A percentile compares a stretch with the other conserved stretches of the same genome.
These are phyloP conservation scores for Cymodocea nodosa DNA, from an alignment of 116 monocot species.

Conservation along the genomic window DNA sequence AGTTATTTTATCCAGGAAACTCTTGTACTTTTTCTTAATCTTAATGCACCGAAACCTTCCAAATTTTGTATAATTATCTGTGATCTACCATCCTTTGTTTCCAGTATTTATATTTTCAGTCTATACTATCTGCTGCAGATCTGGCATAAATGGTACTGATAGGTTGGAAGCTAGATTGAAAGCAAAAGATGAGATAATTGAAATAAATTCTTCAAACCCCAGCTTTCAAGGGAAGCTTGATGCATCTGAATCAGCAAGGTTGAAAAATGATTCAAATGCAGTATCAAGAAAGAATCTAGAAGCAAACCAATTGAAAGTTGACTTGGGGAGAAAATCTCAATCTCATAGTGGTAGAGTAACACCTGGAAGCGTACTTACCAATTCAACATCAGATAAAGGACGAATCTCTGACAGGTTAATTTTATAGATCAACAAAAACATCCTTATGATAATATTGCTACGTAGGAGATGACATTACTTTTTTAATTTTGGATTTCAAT, in stretches of 20 bases:
- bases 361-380: constrained; percentile 18
- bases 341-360: constrained; percentile 43
- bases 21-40: too few species aligned
- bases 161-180: constrained; percentile 9
- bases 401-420: constrained; percentile 46
- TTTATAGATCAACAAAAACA: background rate
- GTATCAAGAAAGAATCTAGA: constrained; percentile 31
- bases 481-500: too few species aligned
- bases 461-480: too few species aligned
- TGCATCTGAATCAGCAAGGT: constrained; percentile 11
- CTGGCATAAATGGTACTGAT: constrained; percentile 9
- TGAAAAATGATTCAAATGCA: constrained; percentile 36
- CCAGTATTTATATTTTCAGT: too few species aligned
- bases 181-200: constrained; percentile 22
- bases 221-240: constrained; percentile 24
- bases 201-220: constrained; percentile 16
- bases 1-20: too few species aligned
- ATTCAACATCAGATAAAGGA: constrained; percentile 35
- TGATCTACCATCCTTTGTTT: too few species aligned
- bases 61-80: too few species aligned
- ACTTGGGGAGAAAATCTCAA: constrained; percentile 35
- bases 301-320: constrained; percentile 21
- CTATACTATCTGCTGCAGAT: background rate
- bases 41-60: too few species aligned
- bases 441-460: too few species aligned